Percentiles rank a stretch among this genome's conserved stretches.
Evolutionary conservation across 2,329 filamentous ascomycete species (phyloP).

Genomic region (Coniochaeta sp.): DNA sequence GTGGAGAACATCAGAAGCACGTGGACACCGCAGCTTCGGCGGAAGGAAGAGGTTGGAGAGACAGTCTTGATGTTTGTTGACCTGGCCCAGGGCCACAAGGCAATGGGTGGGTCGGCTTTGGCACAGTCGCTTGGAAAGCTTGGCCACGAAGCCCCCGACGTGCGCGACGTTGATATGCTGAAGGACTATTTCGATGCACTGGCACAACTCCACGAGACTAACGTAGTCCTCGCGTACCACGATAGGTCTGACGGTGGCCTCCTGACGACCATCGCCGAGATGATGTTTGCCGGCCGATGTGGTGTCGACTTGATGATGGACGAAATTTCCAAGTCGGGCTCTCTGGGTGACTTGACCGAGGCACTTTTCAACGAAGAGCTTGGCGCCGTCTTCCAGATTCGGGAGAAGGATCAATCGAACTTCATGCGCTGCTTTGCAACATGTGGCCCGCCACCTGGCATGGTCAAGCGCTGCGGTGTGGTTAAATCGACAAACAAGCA

Average conservation of each 20-base stretch:
- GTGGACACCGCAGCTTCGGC: conserved; percentile 85
- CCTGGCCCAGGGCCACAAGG: conserved; percentile 70
- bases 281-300: conserved; percentile 96
- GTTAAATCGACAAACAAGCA: conserved; percentile 66
- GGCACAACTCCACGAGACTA: conserved; percentile 50
- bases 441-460: conserved; percentile 71
- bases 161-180: conserved; percentile 72
- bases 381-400: conserved; percentile 91
- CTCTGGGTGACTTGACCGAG: conserved; percentile 59
- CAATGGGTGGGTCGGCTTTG: conserved; percentile 83
- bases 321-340: conserved; percentile 55
- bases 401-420: conserved; percentile 72
- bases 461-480: conserved; percentile 78
- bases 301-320: conserved; percentile 83
- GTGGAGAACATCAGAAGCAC: conserved; percentile 78
- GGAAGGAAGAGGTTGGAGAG: conserved; percentile 81
- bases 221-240: conserved; percentile 81
- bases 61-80: conserved; percentile 87
- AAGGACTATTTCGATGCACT: conserved; percentile 90
- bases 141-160: conserved; percentile 78
- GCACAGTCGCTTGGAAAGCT: conserved; percentile 85
- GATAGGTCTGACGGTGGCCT: conserved; percentile 91
- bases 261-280: conserved; percentile 84
- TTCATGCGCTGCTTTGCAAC: conserved; percentile 90
- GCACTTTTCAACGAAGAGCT: conserved; percentile 94